Conservation (phyloP, 2,329 filamentous ascomycete species). For the Fusarium burgessii region DNA sequence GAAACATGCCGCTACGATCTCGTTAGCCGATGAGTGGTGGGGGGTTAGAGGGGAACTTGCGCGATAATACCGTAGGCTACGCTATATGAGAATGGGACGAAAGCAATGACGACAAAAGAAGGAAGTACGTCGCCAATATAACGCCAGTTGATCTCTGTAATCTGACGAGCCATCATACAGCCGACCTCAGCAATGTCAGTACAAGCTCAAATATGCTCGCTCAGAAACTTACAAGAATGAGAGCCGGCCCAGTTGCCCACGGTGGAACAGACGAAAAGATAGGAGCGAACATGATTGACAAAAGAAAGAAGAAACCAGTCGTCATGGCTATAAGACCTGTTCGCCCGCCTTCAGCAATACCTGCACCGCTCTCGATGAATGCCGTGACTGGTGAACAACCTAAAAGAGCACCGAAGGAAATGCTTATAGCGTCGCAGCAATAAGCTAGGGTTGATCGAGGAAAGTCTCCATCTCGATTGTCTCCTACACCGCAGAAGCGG, state of each 20-base stretch:
- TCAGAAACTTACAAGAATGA: conserved; percentile 65
- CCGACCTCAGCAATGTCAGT: conserved; percentile 62
- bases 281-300: conserved; percentile 77
- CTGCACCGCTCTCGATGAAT: conserved; percentile 77
- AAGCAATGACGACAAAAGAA: conserved; percentile 80
- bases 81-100: conserved; percentile 87
- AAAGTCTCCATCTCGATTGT: conserved; percentile 75
- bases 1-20: conserved; percentile 26
- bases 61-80: conserved; percentile 85
- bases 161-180: conserved; percentile 80
- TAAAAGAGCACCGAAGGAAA: conserved; percentile 74
- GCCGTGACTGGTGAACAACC: conserved; percentile 76
- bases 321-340: conserved; percentile 76
- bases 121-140: conserved; percentile 84
- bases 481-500: conserved; percentile 72
- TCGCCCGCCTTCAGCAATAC: conserved; percentile 76
- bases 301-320: conserved; percentile 73
- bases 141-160: conserved; percentile 83
- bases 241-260: conserved; percentile 81
- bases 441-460: conserved; percentile 83
- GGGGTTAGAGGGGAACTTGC: not conserved
- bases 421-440: conserved; percentile 72
- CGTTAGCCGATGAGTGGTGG: no score
- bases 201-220: rapidly evolving
- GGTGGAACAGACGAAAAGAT: conserved; percentile 79